A percentile compares a stretch with the other conserved stretches of the same genome.
phyloP scores from a whole-genome alignment of 441 rosid genomes.

The Theobroma grandiflorum region DNA sequence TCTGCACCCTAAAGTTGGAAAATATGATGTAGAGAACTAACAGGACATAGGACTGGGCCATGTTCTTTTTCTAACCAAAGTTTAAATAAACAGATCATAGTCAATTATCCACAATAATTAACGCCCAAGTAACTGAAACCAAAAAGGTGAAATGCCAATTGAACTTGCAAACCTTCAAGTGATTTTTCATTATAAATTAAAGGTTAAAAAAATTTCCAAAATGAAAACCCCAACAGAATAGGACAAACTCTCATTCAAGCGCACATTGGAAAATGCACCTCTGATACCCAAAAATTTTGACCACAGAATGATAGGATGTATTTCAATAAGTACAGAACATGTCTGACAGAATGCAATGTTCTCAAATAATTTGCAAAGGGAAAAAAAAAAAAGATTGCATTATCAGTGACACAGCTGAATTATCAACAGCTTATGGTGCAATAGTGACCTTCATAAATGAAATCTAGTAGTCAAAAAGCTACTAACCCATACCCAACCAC shows the following conservation, averaged over 20 bases:
- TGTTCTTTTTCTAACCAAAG: not conserved
- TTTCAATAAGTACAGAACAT: not conserved
- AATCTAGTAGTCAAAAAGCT: constrained; percentile 2
- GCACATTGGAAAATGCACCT: not conserved
- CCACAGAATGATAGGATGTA: not conserved
- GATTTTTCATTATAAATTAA: not conserved
- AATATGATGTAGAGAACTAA: constrained; percentile 1
- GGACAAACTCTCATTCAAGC: not conserved
- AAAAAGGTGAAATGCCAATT: not conserved
- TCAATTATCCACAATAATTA: not conserved
- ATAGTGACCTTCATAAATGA: not conserved
- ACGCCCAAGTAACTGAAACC: not conserved
- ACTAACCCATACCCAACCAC: not conserved
- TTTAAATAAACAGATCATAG: not conserved
- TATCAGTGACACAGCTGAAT: not conserved
- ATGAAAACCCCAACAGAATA: not conserved
- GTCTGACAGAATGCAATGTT: not conserved
- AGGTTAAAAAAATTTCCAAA: not conserved
- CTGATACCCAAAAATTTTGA: not conserved
- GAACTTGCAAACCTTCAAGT: not conserved
- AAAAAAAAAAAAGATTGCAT: not conserved
- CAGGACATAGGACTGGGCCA: not conserved
- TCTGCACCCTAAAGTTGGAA: constrained; percentile 18
- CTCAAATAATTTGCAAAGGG: not conserved
- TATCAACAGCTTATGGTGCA: not conserved